Evolutionary conservation across 2,329 filamentous ascomycete genomes (phyloP).

Genomic region (Sodiomyces alkalinus): DNA sequence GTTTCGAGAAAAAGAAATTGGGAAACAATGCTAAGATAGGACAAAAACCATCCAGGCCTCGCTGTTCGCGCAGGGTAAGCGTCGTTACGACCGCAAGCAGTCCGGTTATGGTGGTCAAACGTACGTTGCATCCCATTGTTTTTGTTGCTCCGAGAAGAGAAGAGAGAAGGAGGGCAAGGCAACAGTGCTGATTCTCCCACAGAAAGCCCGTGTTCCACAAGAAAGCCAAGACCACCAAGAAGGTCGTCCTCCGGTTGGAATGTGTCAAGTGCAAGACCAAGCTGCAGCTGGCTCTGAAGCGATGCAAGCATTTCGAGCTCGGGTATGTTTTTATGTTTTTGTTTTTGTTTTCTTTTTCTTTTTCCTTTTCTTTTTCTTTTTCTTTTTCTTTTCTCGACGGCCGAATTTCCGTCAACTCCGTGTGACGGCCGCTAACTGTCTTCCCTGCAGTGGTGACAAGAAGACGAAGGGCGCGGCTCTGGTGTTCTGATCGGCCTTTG

Average conservation of each 20-base stretch:
- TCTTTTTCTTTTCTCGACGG: slow-evolving; percentile 1
- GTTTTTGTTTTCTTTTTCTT: slow-evolving; percentile 21
- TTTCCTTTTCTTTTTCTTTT: slow-evolving; percentile 2
- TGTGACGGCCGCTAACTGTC: not conserved
- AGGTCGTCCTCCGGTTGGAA: slow-evolving; percentile 96
- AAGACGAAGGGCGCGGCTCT: slow-evolving; percentile 99
- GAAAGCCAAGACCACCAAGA: slow-evolving; percentile 99
- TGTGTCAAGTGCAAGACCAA: slow-evolving; percentile 98
- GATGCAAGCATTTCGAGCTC: slow-evolving; percentile 99
- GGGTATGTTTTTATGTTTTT: slow-evolving; percentile 49
- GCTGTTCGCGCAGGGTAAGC: slow-evolving; percentile 96
- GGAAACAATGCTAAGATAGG: slow-evolving; percentile 1
- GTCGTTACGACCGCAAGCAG: slow-evolving; percentile 98
- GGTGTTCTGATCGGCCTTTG: slow-evolving; percentile 96
- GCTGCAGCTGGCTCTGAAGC: slow-evolving; percentile 94
- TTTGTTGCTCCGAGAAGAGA: no score
- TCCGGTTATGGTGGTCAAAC: slow-evolving; percentile 99
- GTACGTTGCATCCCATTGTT: slow-evolving; percentile 1
- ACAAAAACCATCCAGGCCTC: slow-evolving; percentile 49
- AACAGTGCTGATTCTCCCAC: slow-evolving; percentile 1
- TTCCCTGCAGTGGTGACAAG: slow-evolving; percentile 81
- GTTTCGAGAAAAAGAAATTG: not conserved
- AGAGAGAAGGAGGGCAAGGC: no score
- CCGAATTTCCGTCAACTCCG: slow-evolving; percentile 1
- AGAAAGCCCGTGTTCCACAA: slow-evolving; percentile 99